These are phyloP conservation scores for Hypoxylon sp. DNA, from an alignment of 2,329 filamentous ascomycete genomes.

Conservation along the genomic window DNA sequence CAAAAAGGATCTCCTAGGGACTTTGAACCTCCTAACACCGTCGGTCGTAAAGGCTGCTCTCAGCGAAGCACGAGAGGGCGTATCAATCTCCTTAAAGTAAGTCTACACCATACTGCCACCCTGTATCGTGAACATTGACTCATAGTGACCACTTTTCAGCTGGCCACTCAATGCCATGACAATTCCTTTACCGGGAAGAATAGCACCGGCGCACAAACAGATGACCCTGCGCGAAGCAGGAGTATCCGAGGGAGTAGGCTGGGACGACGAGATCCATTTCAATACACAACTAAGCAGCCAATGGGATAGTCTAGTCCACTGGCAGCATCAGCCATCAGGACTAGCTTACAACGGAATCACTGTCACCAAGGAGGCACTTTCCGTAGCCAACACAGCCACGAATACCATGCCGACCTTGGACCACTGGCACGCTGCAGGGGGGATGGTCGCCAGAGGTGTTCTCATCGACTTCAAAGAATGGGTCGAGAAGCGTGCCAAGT, in stretches of 20 bases:
- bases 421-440: conserved; percentile 66
- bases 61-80: conserved; percentile 60
- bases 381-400: conserved; percentile 47
- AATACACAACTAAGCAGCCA: conserved; percentile 69
- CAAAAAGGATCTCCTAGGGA: conserved; percentile 64
- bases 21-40: conserved; percentile 66
- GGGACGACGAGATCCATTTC: conserved; percentile 66
- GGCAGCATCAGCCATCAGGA: conserved; percentile 59
- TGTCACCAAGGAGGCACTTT: conserved; percentile 54
- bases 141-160: conserved; percentile 45
- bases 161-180: conserved; percentile 61
- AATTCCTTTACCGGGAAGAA: conserved; percentile 54
- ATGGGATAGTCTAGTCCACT: conserved; percentile 68
- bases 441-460: conserved; percentile 67
- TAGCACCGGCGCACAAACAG: conserved; percentile 54
- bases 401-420: conserved; percentile 58
- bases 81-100: conserved; percentile 67
- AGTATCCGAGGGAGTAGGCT: conserved; percentile 50
- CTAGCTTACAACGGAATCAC: conserved; percentile 65
- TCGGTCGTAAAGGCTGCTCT: conserved; percentile 58
- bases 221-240: conserved; percentile 53
- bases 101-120: conserved; percentile 20
- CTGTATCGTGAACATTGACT: neutral
- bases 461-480: conserved; percentile 66
- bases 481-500: conserved; percentile 57